Evolutionary conservation across 2,329 filamentous ascomycete species (phyloP).

Genomic region (Aspergillus bombycis): DNA sequence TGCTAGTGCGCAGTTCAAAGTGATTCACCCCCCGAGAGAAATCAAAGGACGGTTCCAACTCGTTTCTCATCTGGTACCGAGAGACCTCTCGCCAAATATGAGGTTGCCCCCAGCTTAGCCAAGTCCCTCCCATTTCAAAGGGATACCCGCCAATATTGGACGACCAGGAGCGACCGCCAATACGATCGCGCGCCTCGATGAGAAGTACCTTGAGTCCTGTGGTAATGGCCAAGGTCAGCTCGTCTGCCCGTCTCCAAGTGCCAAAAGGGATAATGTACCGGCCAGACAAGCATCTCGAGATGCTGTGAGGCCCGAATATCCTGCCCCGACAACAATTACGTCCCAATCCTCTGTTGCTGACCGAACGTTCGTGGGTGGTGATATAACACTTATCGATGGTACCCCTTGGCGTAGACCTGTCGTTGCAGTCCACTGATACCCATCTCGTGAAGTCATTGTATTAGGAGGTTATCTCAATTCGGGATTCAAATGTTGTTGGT

Average conservation of each 20-base stretch:
- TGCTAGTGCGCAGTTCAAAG: conserved; percentile 40
- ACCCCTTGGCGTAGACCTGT: conserved; percentile 24
- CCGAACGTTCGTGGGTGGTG: conserved; percentile 22
- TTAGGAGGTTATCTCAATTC: too few relatives aligned
- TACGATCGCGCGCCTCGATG: conserved; percentile 52
- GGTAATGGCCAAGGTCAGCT: neutral
- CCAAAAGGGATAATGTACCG: conserved; percentile 18
- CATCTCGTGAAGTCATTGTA: conserved; percentile 27
- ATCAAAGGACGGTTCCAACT: conserved; percentile 45
- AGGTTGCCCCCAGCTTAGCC: conserved; percentile 52
- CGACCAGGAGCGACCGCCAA: conserved; percentile 54
- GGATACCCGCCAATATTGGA: conserved; percentile 49
- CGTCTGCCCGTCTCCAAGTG: neutral
- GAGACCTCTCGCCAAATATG: conserved; percentile 51
- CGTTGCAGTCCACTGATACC: conserved; percentile 30
- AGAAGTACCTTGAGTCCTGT: conserved; percentile 46
- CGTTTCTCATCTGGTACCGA: conserved; percentile 49
- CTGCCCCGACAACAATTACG: conserved; percentile 36
- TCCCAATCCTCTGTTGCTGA: conserved; percentile 13
- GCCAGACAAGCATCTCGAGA: conserved; percentile 31
- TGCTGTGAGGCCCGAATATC: conserved; percentile 37
- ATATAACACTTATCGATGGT: conserved; percentile 25
- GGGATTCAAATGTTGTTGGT: neutral
- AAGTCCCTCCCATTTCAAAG: conserved; percentile 56
- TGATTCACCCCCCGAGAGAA: conserved; percentile 49